Base-by-base conservation (phyloP, 257 asterid species). In the Solanum verrucosum region DNA sequence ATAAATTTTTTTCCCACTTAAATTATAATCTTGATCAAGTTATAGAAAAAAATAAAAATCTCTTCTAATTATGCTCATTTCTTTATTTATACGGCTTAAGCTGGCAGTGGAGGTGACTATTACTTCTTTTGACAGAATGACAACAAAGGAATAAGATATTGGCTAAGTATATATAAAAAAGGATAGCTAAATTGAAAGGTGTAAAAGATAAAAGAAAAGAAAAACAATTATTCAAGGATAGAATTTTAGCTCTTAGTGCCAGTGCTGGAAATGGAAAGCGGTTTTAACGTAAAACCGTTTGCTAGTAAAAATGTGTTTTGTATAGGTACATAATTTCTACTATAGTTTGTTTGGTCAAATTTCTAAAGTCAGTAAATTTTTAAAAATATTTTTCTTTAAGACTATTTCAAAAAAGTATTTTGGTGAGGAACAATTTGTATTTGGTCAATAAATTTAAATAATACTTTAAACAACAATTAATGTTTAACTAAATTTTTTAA, bases 371-470 rank as follows among this genome's bases (percentile, higher is more conserved):
- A 0, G 2, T 1, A 3, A 21, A 8, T 59, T 59, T 59, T 3
- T 0, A 2, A 23, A 46, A 46, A 40, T 40, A 2, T 9, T 40
- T 40, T 40, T 2, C 40, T 40, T 40, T 3, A 40, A 42, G 1
- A 42, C 46, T 42, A 3, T 42, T 11, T 11, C 15, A 1, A 10
- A 42, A 42, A 3, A 42, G 49, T 42, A 11, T 15, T n/a, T 65
- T 65, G 1, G 1, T 4, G 16, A n/a, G 18, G 2, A n/a, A 9
- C 1, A 5, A 0, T n/a, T n/a, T n/a, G 3, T 65, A 0, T n/a
- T 10, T 63, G 2, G 5, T 2, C 14, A 63, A 23, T 3, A 63
- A 9, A 23, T 63, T 63, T 63, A 23, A 63, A 63, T 1, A n/a
- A 23, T 25, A 2, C 18, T 63, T 9, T 63, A 6, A 63, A 1